Evolutionary conservation across 306 rosid genomes (phyloP), one percentile per base, ranked within the genome.

Genomic region (Trifolium dubium): DNA sequence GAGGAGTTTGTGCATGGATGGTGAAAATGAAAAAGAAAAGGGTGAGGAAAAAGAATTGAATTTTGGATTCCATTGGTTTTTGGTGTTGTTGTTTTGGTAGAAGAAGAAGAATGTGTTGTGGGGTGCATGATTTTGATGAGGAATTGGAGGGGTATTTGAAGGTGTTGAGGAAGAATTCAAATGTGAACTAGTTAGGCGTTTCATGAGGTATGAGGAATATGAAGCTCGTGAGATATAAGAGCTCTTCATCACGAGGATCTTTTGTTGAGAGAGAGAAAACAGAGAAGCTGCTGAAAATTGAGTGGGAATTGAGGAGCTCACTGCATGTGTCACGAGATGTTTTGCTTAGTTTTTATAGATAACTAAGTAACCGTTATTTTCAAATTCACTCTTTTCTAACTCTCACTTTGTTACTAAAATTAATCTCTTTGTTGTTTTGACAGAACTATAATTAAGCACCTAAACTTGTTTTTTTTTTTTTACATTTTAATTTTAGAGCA

Each of bases 201-300:
- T 7, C 1, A 66, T 69, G 73, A 17, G 9, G 69, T 19, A 56
- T 31, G 79, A 77, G 81, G 85, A 86, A 84, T 88, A 87, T 31
- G 89, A 88, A 84, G 87, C 98, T 87, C 94, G 98, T 92, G 96
- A 90, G 84, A 82, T 71, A 34, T 49, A 84, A 85, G 98, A 89
- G 98, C 98, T 93, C 97, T 86, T 67, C 88, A 82, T 93, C 98
- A 93, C 97, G 96, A 84, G 98, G 89, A 85, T 89, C 89, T 61
- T 80, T 87, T 89, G 90, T 82, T 81, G 80, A 40, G 83, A 44
- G 86, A 73, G 19, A 60, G 68, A 69, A 72, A 60, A 53, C 29
- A 50, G 15, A 13, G 44, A 61, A 73, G 60, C 51, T 32, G 63
- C 51, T 32, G 63, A 63, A 63, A 80, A 10, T 29, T 67, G 7